Conservation (phyloP, 1,284 basidiomycete genomes). For the Fistulinella cinereoalba region DNA sequence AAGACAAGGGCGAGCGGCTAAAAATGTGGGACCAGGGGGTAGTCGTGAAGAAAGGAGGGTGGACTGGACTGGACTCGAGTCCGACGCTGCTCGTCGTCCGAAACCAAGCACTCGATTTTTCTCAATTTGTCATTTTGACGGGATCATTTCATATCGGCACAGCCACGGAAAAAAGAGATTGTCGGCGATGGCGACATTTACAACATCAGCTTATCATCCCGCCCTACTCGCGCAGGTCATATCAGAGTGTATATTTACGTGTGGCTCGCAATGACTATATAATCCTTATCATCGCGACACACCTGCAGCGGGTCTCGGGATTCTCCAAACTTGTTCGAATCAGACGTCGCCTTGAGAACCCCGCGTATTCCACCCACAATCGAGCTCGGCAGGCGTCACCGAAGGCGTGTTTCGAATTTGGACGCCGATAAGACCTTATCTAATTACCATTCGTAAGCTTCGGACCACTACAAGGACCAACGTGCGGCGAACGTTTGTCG, state of each 20-base stretch:
- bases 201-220: constrained; percentile 6
- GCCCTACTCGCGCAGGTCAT: too few relatives aligned
- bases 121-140: constrained; percentile 23
- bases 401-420: too few relatives aligned
- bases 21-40: neutral
- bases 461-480: too few relatives aligned
- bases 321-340: constrained; percentile 1
- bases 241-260: neutral
- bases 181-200: neutral
- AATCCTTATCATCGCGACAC: constrained; percentile 12
- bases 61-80: too few relatives aligned
- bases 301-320: neutral
- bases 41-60: constrained; percentile 17
- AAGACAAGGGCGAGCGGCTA: neutral
- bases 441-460: too few relatives aligned
- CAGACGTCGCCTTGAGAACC: constrained; percentile 5
- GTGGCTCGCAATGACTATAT: neutral
- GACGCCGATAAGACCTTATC: too few relatives aligned
- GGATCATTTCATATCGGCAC: constrained; percentile 20
- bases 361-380: neutral
- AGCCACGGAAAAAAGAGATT: constrained; percentile 11
- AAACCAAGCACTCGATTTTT: constrained; percentile 20
- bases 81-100: constrained; percentile 13
- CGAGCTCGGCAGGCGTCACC: constrained; percentile 7
- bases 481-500: too few relatives aligned